These are phyloP conservation scores for Trichoderma asperellum DNA, from an alignment of 2,329 filamentous ascomycete species.

Conservation along the genomic window DNA sequence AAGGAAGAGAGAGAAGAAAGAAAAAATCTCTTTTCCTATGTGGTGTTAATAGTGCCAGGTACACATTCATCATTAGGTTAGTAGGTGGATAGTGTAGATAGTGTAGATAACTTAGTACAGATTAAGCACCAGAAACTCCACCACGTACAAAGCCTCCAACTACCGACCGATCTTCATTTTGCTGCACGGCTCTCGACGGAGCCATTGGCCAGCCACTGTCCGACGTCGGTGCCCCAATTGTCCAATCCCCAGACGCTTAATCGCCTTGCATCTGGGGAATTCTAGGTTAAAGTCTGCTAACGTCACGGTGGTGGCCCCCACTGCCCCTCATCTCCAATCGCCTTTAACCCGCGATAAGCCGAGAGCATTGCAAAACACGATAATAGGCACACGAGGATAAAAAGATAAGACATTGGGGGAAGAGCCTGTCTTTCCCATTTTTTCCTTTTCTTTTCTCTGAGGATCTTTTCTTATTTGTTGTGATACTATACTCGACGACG, in stretches of 20 bases:
- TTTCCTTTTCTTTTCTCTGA: background rate
- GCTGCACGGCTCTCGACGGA: slow-evolving; percentile 18
- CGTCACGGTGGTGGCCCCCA: slow-evolving; percentile 22
- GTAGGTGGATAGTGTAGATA: too few species aligned
- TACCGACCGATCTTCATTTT: background rate
- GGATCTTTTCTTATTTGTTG: background rate
- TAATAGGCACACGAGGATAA: background rate
- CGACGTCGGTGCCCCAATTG: slow-evolving; percentile 12
- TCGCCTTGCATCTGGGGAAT: slow-evolving; percentile 7
- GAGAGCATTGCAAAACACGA: background rate
- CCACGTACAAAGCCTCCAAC: background rate
- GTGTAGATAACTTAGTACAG: too few species aligned
- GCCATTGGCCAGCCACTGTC: background rate
- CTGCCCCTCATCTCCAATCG: slow-evolving; percentile 25
- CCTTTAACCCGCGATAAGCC: slow-evolving; percentile 31
- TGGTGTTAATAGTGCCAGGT: background rate
- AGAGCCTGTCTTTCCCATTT: background rate
- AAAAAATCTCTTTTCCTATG: background rate
- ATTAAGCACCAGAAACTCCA: too few species aligned
- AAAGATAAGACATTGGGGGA: slow-evolving; percentile 1
- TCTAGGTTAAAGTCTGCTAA: background rate
- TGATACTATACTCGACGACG: background rate
- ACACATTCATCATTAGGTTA: background rate
- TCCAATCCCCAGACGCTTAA: slow-evolving; percentile 15
- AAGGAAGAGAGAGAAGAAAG: too few species aligned